Conservation (phyloP, 164 flowering plant species). For the Chimonanthus salicifolius region DNA sequence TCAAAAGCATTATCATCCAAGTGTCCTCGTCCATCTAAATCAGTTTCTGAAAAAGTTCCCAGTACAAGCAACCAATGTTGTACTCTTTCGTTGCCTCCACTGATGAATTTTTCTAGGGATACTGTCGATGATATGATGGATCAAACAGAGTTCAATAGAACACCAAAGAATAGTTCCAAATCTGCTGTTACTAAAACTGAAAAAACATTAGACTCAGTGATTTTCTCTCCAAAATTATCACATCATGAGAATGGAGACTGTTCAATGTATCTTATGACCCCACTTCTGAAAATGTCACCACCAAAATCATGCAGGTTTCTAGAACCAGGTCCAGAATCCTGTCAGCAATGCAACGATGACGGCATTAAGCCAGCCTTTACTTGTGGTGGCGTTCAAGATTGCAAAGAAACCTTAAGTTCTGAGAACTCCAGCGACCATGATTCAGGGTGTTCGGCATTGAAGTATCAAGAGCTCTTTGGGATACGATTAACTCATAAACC, state of each 20-base stretch:
- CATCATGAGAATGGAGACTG: constrained; percentile 12
- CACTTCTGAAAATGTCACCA: constrained; percentile 66
- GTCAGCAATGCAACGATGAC: constrained; percentile 14
- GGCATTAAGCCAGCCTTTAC: constrained; percentile 40
- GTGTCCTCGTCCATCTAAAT: constrained; percentile 23
- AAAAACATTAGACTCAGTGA: constrained; percentile 4
- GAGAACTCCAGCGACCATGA: constrained; percentile 34
- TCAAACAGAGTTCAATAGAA: not conserved
- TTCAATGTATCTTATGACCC: constrained; percentile 54
- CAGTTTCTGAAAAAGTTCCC: constrained; percentile 23
- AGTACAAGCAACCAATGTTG: constrained; percentile 7
- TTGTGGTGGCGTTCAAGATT: constrained; percentile 24
- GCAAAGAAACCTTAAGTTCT: constrained; percentile 21
- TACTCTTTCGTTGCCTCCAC: constrained; percentile 6
- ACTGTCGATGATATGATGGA: not conserved
- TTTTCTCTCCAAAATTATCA: constrained; percentile 27
- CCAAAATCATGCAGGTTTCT: constrained; percentile 73
- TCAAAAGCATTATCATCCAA: constrained; percentile 42
- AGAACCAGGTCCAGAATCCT: constrained; percentile 53
- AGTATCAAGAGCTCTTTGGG: constrained; percentile 55
- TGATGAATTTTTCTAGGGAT: not conserved
- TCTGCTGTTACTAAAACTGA: constrained; percentile 6
- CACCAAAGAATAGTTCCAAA: constrained; percentile 18
- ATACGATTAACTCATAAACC: constrained; percentile 24
- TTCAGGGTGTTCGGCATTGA: constrained; percentile 38